Evolutionary conservation across 345 rosid genomes (phyloP), one percentile per base, ranked within the genome.

Genomic region (Hypericum perforatum): DNA sequence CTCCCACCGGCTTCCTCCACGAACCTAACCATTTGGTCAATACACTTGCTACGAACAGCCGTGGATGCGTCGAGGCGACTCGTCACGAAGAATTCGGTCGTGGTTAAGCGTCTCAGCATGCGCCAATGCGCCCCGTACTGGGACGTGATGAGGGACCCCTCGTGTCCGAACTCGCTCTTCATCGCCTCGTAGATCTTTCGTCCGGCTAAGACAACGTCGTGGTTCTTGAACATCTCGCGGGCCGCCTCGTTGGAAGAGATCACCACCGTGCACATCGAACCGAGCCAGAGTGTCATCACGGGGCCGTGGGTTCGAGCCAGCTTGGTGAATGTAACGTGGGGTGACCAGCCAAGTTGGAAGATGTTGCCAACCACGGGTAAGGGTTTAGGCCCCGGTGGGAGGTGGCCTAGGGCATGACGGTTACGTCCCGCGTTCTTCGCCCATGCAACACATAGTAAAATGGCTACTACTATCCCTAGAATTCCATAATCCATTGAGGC

Each of bases 121-220:
- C 91, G 72, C 94, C 97, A 89, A 36, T 82, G 77, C 0, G 84
- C 54, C 8, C 97, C 97, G 29, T 85, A 89, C 53, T 82, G 94
- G 32, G 94, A 58, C 1, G 91, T 89, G 56, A 89, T 80, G 0
- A 85, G 56, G 0, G 91, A 85, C 5, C 89, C 86, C 11, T 79
- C 85, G 7, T 69, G 60, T 5, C 91, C 73, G 13, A 65, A 10
- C 3, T 68, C 51, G 7, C 80, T 85, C 68, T 74, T 89, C 82
- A 89, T 89, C 14, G 91, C 72, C 67, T 85, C 94, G 39, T 89
- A 89, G 5, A 89, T 77, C 65, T 80, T 85, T 39, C 97, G 62
- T 0, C 97, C 94, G 0, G 94, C 91, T 7, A 82, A 68, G 8
- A 69, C 85, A 11, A 15, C 68, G 40, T 89, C 91, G 0, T 82